Evolutionary conservation across 768 basidiomycete genomes (phyloP).

Genomic region (Pleurotus platypus): DNA sequence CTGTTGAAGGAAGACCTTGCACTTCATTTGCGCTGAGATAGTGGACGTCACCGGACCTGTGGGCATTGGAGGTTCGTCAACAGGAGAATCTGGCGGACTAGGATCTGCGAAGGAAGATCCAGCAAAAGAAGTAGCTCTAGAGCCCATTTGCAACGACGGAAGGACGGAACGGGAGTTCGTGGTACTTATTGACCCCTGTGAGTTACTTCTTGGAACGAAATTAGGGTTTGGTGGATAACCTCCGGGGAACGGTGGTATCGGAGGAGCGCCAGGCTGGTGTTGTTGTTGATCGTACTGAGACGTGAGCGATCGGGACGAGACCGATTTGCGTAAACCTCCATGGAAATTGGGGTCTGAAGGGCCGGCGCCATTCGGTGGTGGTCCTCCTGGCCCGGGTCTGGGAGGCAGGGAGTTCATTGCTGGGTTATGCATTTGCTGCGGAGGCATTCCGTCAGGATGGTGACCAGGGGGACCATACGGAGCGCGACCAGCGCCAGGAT

Average conservation of each 20-base stretch:
- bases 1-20: constrained; percentile 96
- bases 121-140: constrained; percentile 47
- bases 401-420: constrained; percentile 13
- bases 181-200: constrained; percentile 33
- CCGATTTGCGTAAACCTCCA: constrained; percentile 41
- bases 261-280: constrained; percentile 23
- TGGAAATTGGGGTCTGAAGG: constrained; percentile 44
- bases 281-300: constrained; percentile 46
- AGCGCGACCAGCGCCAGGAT: constrained; percentile 12
- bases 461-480: constrained; percentile 15
- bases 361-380: constrained; percentile 29
- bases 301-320: constrained; percentile 57
- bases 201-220: constrained; percentile 32
- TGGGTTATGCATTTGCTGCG: constrained; percentile 12
- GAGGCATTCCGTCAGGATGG: constrained; percentile 8
- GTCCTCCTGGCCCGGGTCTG: constrained; percentile 16
- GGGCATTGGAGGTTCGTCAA: constrained; percentile 45
- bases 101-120: constrained; percentile 59
- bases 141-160: constrained; percentile 58
- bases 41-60: constrained; percentile 72
- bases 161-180: constrained; percentile 51
- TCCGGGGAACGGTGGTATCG: constrained; percentile 38
- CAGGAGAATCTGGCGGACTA: constrained; percentile 84
- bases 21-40: constrained; percentile 90
- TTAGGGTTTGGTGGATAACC: constrained; percentile 27